Percentiles rank a stretch among this genome's conserved stretches.
These are phyloP conservation scores for Forsythia suspensa DNA, from an alignment of 257 asterid genomes.

Conservation along the genomic window DNA sequence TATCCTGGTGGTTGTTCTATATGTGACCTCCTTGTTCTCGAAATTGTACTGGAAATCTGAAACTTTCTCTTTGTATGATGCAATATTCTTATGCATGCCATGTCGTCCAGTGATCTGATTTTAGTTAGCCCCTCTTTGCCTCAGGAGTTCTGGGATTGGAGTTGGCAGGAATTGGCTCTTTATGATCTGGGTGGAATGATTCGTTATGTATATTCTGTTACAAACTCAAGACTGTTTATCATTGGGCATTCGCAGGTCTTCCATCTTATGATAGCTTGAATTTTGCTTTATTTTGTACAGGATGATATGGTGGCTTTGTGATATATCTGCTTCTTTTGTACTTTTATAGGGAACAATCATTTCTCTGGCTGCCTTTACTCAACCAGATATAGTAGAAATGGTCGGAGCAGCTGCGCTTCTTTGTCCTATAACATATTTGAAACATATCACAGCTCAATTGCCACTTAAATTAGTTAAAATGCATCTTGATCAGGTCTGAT, in stretches of 20 bases:
- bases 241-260: conserved; percentile 98
- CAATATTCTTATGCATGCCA: background rate
- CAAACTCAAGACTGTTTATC: conserved; percentile 64
- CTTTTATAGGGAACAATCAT: conserved; percentile 81
- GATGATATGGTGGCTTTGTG: conserved; percentile 11
- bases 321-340: conserved; percentile 18
- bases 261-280: conserved; percentile 13
- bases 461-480: conserved; percentile 68
- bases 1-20: no score
- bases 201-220: conserved; percentile 51
- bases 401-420: conserved; percentile 94
- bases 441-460: conserved; percentile 65
- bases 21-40: no score
- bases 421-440: conserved; percentile 85
- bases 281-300: background rate
- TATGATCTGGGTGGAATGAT: conserved; percentile 83
- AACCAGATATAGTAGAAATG: conserved; percentile 75
- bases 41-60: background rate
- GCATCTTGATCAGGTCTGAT: conserved; percentile 79
- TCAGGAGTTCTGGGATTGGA: conserved; percentile 98
- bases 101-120: conserved; percentile 7
- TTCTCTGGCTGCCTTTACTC: conserved; percentile 92
- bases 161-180: conserved; percentile 96
- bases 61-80: background rate
- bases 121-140: conserved; percentile 18